Base-by-base conservation (phyloP, 2,329 filamentous ascomycete genomes). In the Sporothrix variecibatus region DNA sequence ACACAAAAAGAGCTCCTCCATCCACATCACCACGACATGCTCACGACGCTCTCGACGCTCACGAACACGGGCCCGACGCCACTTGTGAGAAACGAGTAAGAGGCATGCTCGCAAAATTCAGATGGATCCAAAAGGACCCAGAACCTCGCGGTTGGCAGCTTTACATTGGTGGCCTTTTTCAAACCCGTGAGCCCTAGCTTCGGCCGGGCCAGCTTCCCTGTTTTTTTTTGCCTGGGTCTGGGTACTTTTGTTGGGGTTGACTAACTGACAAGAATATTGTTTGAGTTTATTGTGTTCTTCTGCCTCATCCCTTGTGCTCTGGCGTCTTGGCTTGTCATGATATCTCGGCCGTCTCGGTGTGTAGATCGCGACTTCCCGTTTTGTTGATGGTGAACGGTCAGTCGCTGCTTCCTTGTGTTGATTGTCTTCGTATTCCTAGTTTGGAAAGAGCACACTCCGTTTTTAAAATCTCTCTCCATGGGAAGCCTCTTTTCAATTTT, bases 121-220 rank as follows among this genome's bases (percentile, higher is more conserved):
- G n/a, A n/a, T n/a, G n/a, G 40, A 31, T 23, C 34, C 34, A 64
- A 11, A 40, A 64, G 23, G 28, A n/a, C n/a, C 34, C n/a, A 43
- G 38, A 65, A 65, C 60, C 34, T 43, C n/a, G 34, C 38, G 11
- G 38, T 26, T 11, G 34, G 26, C 60, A 26, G 60, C 60, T n/a
- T 65, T n/a, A 28, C 40, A 68, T 68, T 68, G 64, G 64, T 68
- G 64, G 64, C 64, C 64, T 68, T 68, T 65, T 68, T 31, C n/a
- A 67, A 68, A 31, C 23, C 64, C 64, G 64, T 40, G 40, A 15
- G 31, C 40, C 40, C 31, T 68, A 49, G 64, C n/a, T 20, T 49
- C 64, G 23, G 26, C 40, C 23, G 40, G 40, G 40, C 23, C 17
- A n/a, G 28, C 20, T 40, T 58, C 26, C 23, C 1, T 68, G 40